Evolutionary conservation across 1,284 basidiomycete species (phyloP), one percentile per base, ranked within the genome.

Genomic region (Nidula niveotomentosa): DNA sequence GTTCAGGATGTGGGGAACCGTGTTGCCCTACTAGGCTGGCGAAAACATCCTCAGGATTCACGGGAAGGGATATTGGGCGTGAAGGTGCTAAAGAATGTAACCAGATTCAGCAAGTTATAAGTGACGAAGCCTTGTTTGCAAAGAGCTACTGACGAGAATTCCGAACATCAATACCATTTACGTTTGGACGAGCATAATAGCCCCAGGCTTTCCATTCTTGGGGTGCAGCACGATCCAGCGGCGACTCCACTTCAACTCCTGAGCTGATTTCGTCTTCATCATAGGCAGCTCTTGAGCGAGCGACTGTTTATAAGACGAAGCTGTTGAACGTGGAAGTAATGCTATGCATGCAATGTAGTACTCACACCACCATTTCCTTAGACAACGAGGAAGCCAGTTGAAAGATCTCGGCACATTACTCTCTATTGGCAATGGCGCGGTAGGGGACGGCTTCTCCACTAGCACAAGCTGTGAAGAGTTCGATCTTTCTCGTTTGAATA

Each of bases 161-260:
- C 47, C 61, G 56, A 5, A 72, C 68, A 33, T 64, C 59, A 2
- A 74, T 65, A 34, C 65, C 63, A 47, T 72, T 70, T 4, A 79
- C 56, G 30, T 56, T 64, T 12, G 77, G 77, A 18, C 69, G 66
- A 6, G 76, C 72, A 62, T 73, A 78, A 53, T 79, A 78, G 0
- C 72, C 76, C 60, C 71, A 79, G 23, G 70, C 70, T 58, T 77
- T 78, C 77, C 77, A 80, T 54, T 77, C 76, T 23, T 66, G 63
- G 1, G 65, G 60, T 23, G 69, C 64, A 8, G 73, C 66, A 50
- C 55, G 35, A 2, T 56, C 51, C 36, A 50, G 36, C 41, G 39
- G 43, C 8, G 18, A 8, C 17, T 12, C 45, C n/a, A 8, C 35
- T 17, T 46, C 34, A 17, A 23, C 23, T 23, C 23, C 23, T 23